Percentiles rank a stretch among this genome's conserved stretches.
phyloP scores from a whole-genome alignment of 73 alveolate species.

The Uronychia setigera region DNA sequence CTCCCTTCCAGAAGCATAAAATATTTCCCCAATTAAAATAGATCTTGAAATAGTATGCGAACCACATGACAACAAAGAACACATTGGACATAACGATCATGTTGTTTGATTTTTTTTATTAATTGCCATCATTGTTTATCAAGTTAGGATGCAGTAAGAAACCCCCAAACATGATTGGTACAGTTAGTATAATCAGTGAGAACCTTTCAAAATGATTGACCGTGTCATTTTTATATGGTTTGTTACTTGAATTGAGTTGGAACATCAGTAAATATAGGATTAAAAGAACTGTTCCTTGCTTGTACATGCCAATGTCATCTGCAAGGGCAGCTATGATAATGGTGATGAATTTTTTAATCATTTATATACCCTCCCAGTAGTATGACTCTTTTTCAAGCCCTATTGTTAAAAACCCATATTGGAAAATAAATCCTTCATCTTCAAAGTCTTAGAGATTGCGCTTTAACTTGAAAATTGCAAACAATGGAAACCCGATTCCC shows the following conservation, averaged over 20 bases:
- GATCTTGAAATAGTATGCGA: background rate
- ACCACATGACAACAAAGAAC: background rate
- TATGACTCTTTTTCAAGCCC: slow-evolving; percentile 1
- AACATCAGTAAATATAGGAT: background rate
- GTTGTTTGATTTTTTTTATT: background rate
- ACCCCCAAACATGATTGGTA: background rate
- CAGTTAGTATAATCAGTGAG: background rate
- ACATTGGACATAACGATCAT: background rate
- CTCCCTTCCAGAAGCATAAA: background rate
- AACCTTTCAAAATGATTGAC: background rate
- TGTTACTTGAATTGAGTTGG: background rate
- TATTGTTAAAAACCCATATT: background rate
- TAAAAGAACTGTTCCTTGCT: background rate
- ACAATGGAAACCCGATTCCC: background rate
- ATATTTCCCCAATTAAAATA: background rate
- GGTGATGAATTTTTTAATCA: background rate
- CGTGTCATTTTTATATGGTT: background rate
- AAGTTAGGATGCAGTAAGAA: background rate
- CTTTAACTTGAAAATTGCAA: background rate
- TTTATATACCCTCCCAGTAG: slow-evolving; percentile 1
- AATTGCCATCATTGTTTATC: background rate
- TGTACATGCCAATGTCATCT: background rate
- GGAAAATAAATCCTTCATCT: background rate
- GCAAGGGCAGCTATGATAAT: background rate
- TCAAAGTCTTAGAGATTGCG: background rate